phyloP scores from a whole-genome alignment of 345 rosid genomes.

The Linum lewisii region DNA sequence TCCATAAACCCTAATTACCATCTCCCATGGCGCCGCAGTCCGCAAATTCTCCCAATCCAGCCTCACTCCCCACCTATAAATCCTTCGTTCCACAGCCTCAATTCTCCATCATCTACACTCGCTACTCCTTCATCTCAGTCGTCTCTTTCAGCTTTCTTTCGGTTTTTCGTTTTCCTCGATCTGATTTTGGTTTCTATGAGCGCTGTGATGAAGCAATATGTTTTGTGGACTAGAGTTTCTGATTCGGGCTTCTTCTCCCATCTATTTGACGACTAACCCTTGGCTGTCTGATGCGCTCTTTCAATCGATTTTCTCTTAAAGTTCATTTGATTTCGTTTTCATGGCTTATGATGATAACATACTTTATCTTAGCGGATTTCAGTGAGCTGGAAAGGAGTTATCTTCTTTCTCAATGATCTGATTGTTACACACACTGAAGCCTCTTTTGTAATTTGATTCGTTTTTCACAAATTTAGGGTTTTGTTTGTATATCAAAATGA shows the following conservation, averaged over 20 bases:
- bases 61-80: too few relatives aligned
- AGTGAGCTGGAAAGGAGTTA: conserved; percentile 41
- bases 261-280: conserved; percentile 89
- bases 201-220: conserved; percentile 57
- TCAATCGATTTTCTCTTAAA: neutral
- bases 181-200: neutral
- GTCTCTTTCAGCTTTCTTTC: too few relatives aligned
- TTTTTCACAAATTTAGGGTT: neutral
- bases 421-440: conserved; percentile 99
- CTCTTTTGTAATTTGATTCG: neutral
- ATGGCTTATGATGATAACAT: conserved; percentile 69
- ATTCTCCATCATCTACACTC: too few relatives aligned
- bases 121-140: too few relatives aligned
- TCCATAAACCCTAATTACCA: too few relatives aligned
- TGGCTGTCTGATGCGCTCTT: conserved; percentile 94
- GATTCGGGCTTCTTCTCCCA: conserved; percentile 55
- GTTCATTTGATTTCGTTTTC: too few relatives aligned
- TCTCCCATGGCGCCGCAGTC: too few relatives aligned
- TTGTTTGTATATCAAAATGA: too few relatives aligned
- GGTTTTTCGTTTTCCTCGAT: neutral
- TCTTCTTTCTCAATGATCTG: conserved; percentile 60
- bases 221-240: conserved; percentile 99
- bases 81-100: too few relatives aligned
- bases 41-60: too few relatives aligned
- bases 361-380: conserved; percentile 96